Base-by-base conservation (phyloP, 768 basidiomycete genomes). In the Tubosaeta sp. region DNA sequence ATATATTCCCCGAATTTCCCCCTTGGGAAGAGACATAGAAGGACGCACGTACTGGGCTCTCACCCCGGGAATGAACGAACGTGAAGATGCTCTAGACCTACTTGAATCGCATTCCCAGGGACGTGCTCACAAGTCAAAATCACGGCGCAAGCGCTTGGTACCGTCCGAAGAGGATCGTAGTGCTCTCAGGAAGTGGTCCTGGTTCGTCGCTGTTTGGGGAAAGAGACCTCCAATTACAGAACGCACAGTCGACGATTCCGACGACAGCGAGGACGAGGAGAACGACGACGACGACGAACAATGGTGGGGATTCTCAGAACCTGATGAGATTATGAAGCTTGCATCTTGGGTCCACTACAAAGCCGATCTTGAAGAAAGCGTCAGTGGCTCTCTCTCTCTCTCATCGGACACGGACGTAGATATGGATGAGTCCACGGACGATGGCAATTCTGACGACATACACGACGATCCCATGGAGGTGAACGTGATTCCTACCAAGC, bases 251-350 rank as follows among this genome's bases (percentile, higher is more conserved):
- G 44, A 52, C 19, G 56, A 67, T 6, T 65, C 71, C 9, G 53
- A 57, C 6, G 62, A 60, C 16, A 62, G 62, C 2, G 71, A 68
- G 12, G 47, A 51, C 16, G 65, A 64, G 1, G 52, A 52, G 0
- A 50, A 53, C 2, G 63, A 57, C 0, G 71, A 69, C 0, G 56
- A 59, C 0, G 76, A 59, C 6, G 78, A 82, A 47, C 71, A 69
- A n/a, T 91, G 89, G 89, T 90, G 87, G 86, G 85, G 77, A 12
- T 83, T 90, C 67, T 78, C 75, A 71, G 74, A 86, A 9, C 79
- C 82, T 1, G 69, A 69, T 32, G 86, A 90, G 52, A 82, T 91
- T 51, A 61, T 67, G 46, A 83, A 80, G 61, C 66, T 90, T 19
- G 80, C 81, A 3, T 76, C 82, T 45, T 90, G 86, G 85, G 69